Percentiles rank a stretch among this genome's conserved stretches.
Conservation (phyloP, 345 rosid genomes). For the Eucalyptus camaldulensis region DNA sequence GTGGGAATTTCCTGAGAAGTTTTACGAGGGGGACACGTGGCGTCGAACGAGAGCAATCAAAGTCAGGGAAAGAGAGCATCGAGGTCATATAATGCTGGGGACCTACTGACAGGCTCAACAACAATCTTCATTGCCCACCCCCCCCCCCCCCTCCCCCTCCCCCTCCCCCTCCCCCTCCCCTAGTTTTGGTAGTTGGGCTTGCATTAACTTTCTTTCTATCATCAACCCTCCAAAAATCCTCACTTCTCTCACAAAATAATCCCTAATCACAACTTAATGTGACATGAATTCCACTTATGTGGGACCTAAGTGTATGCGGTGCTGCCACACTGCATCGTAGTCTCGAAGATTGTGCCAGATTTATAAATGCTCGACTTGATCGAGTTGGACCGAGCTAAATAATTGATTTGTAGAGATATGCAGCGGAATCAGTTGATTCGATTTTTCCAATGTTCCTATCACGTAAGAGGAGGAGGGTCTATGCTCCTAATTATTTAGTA, state of each 20-base stretch:
- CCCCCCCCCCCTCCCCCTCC: neutral
- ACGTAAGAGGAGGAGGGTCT: neutral
- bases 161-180: neutral
- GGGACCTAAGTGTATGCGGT: neutral
- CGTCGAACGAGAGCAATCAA: neutral
- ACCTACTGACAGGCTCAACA: neutral
- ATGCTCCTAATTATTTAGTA: neutral
- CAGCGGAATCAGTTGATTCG: rapidly evolving
- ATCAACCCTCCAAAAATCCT: neutral
- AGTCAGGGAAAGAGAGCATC: neutral
- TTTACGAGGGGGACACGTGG: neutral
- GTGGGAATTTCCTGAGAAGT: neutral
- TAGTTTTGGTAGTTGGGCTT: neutral
- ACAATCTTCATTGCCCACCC: neutral
- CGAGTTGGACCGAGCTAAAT: neutral
- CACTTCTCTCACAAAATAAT: neutral
- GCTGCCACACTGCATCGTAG: too few relatives aligned
- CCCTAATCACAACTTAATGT: neutral
- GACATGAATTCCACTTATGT: neutral
- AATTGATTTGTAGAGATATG: neutral
- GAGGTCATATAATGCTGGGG: neutral
- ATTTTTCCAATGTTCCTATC: neutral
- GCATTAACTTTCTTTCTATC: neutral
- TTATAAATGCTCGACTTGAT: neutral
- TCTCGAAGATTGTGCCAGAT: rapidly evolving